phyloP scores from a whole-genome alignment of 2,329 filamentous ascomycete genomes.

The Akanthomyces dipterigenus region DNA sequence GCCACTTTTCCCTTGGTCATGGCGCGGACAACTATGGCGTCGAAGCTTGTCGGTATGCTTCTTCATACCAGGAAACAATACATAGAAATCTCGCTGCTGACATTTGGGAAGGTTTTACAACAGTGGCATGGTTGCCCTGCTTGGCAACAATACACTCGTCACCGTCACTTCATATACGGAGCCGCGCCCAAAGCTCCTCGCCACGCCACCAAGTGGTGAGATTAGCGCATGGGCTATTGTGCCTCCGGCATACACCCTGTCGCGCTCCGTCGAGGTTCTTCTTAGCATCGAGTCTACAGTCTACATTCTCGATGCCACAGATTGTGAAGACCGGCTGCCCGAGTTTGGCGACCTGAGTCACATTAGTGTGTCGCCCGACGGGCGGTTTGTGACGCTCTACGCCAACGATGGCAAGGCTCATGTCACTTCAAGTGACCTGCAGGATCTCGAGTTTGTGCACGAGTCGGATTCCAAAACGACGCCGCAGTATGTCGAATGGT shows the following conservation, averaged over 20 bases:
- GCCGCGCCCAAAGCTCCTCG: conserved; percentile 77
- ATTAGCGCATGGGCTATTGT: conserved; percentile 88
- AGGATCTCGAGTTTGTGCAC: conserved; percentile 85
- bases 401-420: conserved; percentile 79
- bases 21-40: conserved; percentile 85
- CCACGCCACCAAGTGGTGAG: conserved; percentile 66
- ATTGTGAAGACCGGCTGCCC: conserved; percentile 84
- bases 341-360: conserved; percentile 91
- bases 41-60: conserved; percentile 60
- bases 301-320: conserved; percentile 77
- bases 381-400: conserved; percentile 81
- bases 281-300: conserved; percentile 80
- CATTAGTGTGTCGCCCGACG: conserved; percentile 85
- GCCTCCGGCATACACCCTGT: conserved; percentile 80
- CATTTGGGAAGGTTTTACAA: conserved; percentile 61
- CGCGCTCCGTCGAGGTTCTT: conserved; percentile 86
- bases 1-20: conserved; percentile 85
- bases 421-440: conserved; percentile 93
- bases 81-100: conserved; percentile 13
- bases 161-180: conserved; percentile 87
- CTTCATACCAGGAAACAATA: not conserved
- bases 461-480: conserved; percentile 78
- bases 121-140: conserved; percentile 83
- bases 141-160: conserved; percentile 81
- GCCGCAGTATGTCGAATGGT: conserved; percentile 90